These are phyloP conservation scores for Rhodotorula glutinis DNA, from an alignment of 1,284 basidiomycete genomes.

Conservation along the genomic window DNA sequence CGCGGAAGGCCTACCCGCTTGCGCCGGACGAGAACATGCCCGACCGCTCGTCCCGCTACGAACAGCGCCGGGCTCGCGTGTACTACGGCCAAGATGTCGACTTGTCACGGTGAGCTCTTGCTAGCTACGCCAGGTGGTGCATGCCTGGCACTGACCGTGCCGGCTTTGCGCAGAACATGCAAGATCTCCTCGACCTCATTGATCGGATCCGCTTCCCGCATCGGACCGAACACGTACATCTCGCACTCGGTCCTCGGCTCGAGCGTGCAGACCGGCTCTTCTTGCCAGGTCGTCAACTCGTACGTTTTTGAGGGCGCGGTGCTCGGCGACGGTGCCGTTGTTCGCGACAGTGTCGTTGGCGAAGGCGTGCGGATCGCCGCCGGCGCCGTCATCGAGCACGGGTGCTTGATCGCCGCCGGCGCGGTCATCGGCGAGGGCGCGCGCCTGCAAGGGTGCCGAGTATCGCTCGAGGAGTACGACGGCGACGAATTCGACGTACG, in stretches of 20 bases:
- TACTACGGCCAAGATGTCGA: constrained; percentile 66
- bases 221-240: constrained; percentile 64
- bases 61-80: constrained; percentile 76
- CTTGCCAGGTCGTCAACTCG: constrained; percentile 64
- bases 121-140: background rate
- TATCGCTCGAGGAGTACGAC: constrained; percentile 56
- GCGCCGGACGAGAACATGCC: constrained; percentile 91
- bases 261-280: constrained; percentile 65
- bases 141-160: constrained; percentile 42
- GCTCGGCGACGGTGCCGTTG: constrained; percentile 70
- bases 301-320: constrained; percentile 77
- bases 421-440: constrained; percentile 52
- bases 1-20: constrained; percentile 89
- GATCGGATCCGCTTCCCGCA: constrained; percentile 67
- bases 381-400: constrained; percentile 58
- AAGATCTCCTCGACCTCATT: constrained; percentile 77
- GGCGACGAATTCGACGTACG: constrained; percentile 47
- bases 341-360: constrained; percentile 66
- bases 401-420: constrained; percentile 46
- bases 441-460: constrained; percentile 62
- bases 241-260: constrained; percentile 70
- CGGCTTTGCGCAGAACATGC: constrained; percentile 52
- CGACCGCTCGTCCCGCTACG: constrained; percentile 66
- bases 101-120: constrained; percentile 60
- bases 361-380: constrained; percentile 53